Base-by-base conservation (phyloP, 768 basidiomycete species). In the Xerocomus potaroensis region DNA sequence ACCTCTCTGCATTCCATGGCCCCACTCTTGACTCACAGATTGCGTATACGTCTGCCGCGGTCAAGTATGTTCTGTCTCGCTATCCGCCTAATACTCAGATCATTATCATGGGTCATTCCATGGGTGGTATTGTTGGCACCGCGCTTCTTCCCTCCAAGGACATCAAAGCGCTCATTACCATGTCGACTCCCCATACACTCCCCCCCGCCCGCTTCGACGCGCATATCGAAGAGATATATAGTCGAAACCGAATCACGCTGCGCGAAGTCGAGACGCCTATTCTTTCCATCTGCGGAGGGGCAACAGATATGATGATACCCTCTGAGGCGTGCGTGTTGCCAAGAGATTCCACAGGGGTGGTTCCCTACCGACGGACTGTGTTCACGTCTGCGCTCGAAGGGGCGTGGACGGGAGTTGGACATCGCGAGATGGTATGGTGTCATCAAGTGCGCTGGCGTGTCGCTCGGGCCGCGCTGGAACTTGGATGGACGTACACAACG, bases 381-480 rank as follows among this genome's bases (percentile, higher is more conserved):
- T 95, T 96, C 60, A 87, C 91, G 1, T 87, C 87, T 26, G 85
- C 83, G 1, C 70, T 98, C 21, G 87, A 94, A 39, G 90, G 91
- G n/a, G 79, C 84, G 3, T 95, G 93, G 89, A 91, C 94, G 2
- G 91, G 91, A 2, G 89, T 97, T 5, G 95, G 94, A 21, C 96
- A 99, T 64, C 83, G 83, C 33, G 94, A 90, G 49, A 94, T 97
- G 80, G 91, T 98, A 4, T 99, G 96, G 96, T 98, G 96, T 61
- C 91, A 97, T 66, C 96, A 99, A 67, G 84, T 97, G 9, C 84
- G 96, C 32, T 91, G 86, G 87, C 79, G 83, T 19, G 72, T 95
- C 27, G 93, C 93, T 14, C 75, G 89, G 43, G 80, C 83, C 16
- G 83, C 83, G 21, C 68, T 97, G 6, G 88, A 91, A 56, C 69